Conservation (phyloP, 2,329 filamentous ascomycete genomes). For the Penicillium palitans region DNA sequence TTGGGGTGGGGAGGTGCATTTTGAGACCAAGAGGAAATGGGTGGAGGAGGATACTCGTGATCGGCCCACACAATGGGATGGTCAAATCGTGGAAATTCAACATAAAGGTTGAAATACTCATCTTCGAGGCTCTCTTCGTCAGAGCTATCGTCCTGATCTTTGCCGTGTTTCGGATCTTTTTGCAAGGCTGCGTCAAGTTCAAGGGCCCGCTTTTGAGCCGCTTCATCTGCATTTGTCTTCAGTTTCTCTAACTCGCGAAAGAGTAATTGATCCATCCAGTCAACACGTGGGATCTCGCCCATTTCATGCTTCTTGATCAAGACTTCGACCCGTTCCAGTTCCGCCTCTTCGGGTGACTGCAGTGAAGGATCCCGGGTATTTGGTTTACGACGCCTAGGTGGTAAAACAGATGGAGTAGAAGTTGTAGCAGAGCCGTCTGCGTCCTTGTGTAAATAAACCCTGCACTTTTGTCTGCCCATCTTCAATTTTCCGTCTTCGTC, state of each 20-base stretch:
- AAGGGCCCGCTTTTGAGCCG: conserved; percentile 58
- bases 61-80: conserved; percentile 95
- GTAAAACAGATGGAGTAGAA: conserved; percentile 70
- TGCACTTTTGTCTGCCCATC: conserved; percentile 90
- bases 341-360: conserved; percentile 70
- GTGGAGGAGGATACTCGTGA: conserved; percentile 83
- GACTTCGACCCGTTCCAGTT: conserved; percentile 84
- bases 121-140: conserved; percentile 51
- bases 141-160: conserved; percentile 41
- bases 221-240: conserved; percentile 63
- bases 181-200: conserved; percentile 32
- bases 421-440: conserved; percentile 84
- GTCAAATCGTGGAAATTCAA: conserved; percentile 92
- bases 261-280: conserved; percentile 94
- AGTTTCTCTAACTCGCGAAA: conserved; percentile 86
- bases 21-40: conserved; percentile 72
- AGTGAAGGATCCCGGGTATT: conserved; percentile 49
- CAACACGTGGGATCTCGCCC: conserved; percentile 88
- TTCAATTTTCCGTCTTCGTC: conserved; percentile 87
- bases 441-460: conserved; percentile 74
- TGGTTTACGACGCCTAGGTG: conserved; percentile 55
- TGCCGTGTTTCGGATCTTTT: conserved; percentile 27
- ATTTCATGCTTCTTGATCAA: conserved; percentile 98
- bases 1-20: conserved; percentile 65
- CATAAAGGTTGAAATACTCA: conserved; percentile 75